A percentile compares a stretch with the other conserved stretches of the same genome.
Evolutionary conservation across 176 grass and related monocot genomes (phyloP).

Genomic region (Tillandsia fasciculata): DNA sequence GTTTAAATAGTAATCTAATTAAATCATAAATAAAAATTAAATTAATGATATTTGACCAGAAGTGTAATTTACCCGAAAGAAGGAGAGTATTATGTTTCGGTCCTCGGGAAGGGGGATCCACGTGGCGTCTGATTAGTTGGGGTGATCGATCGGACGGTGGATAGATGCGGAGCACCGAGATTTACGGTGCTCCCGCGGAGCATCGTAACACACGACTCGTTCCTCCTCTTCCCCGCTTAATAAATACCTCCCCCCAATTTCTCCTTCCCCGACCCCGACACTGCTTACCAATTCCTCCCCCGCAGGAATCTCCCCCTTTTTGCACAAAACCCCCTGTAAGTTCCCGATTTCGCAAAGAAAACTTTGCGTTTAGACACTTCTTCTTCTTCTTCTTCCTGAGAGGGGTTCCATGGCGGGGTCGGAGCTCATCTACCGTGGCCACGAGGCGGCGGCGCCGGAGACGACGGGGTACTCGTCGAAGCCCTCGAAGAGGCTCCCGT

Average conservation of each 20-base stretch:
- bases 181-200: neutral
- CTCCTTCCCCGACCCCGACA: neutral
- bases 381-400: neutral
- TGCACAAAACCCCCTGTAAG: neutral
- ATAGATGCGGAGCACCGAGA: neutral
- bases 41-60: no score
- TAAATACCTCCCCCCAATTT: neutral
- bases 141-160: neutral
- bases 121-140: neutral
- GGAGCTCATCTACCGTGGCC: conserved; percentile 48
- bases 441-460: conserved; percentile 21
- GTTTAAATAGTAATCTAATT: no score
- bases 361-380: neutral
- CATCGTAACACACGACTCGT: neutral
- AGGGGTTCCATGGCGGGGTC: conserved; percentile 20
- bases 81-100: neutral
- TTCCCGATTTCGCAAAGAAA: neutral
- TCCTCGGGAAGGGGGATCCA: neutral
- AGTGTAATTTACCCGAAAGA: no score
- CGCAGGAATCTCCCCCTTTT: neutral
- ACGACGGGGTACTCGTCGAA: conserved; percentile 27
- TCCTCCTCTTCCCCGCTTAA: neutral
- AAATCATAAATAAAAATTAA: no score
- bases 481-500: conserved; percentile 22
- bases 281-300: neutral